A percentile compares a stretch with the other conserved stretches of the same genome.
phyloP scores from a whole-genome alignment of 345 rosid genomes.

The Mallotus nudiflorus region DNA sequence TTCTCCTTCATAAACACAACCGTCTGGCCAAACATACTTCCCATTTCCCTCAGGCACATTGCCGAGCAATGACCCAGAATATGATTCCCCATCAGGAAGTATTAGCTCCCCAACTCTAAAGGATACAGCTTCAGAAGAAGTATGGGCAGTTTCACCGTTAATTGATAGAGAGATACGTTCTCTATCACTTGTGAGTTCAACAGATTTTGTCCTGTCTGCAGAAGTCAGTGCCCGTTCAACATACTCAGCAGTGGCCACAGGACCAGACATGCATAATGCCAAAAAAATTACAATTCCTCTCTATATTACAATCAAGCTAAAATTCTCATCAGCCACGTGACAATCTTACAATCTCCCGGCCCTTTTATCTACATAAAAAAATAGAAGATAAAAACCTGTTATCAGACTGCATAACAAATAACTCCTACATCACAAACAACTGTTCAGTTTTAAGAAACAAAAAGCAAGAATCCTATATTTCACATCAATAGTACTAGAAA shows the following conservation, averaged over 20 bases:
- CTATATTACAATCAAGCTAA: constrained; percentile 19
- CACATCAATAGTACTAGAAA: too few relatives aligned
- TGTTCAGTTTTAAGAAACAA: too few relatives aligned
- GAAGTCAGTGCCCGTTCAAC: constrained; percentile 48
- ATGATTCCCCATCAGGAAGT: constrained; percentile 69
- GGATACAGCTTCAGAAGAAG: constrained; percentile 50
- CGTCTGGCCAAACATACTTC: constrained; percentile 78
- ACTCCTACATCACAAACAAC: too few relatives aligned
- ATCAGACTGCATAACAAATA: too few relatives aligned
- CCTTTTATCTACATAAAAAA: constrained; percentile 30
- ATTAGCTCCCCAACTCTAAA: constrained; percentile 65
- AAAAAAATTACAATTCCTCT: constrained; percentile 38
- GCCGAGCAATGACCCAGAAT: constrained; percentile 73
- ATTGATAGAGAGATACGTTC: constrained; percentile 38
- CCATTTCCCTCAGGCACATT: constrained; percentile 84
- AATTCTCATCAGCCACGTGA: constrained; percentile 24
- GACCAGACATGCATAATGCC: constrained; percentile 91
- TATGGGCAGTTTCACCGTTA: constrained; percentile 53
- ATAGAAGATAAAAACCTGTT: too few relatives aligned
- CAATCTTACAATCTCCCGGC: constrained; percentile 20
- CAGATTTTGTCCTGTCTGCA: constrained; percentile 79
- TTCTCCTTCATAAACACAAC: constrained; percentile 75
- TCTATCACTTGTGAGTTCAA: constrained; percentile 46
- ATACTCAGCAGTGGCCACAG: constrained; percentile 48
- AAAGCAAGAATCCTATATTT: too few relatives aligned